A percentile compares a stretch with the other conserved stretches of the same genome.
Evolutionary conservation across 768 basidiomycete species (phyloP).

Genomic region (Pholiota conissans): DNA sequence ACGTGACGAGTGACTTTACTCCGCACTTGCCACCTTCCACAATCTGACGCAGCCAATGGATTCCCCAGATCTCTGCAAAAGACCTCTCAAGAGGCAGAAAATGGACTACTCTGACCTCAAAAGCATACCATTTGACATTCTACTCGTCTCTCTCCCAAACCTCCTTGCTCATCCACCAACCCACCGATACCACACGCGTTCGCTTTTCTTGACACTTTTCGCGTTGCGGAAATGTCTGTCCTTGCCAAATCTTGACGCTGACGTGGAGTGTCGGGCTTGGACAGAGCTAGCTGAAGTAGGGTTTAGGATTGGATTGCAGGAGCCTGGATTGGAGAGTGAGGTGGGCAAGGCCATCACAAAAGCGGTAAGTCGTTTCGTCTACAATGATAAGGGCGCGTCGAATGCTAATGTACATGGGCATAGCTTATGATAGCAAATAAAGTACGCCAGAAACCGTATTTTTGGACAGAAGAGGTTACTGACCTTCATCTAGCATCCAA

Average conservation of each 20-base stretch:
- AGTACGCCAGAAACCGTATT: constrained; percentile 31
- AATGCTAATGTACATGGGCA: constrained; percentile 1
- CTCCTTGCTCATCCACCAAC: constrained; percentile 66
- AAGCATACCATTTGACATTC: constrained; percentile 36
- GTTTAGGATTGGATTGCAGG: constrained; percentile 48
- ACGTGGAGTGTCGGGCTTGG: constrained; percentile 72
- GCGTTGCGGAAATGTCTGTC: constrained; percentile 59
- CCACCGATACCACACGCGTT: constrained; percentile 52
- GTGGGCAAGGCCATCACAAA: constrained; percentile 70
- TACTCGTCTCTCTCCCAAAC: constrained; percentile 63
- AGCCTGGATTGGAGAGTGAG: constrained; percentile 57
- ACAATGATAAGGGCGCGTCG: constrained; percentile 1
- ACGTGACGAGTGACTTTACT: no score
- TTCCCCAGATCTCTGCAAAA: not conserved
- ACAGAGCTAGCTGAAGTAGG: constrained; percentile 70
- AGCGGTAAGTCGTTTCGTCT: constrained; percentile 54
- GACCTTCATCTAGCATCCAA: constrained; percentile 50
- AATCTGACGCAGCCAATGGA: no score
- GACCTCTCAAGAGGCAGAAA: constrained; percentile 18
- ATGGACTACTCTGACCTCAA: constrained; percentile 5
- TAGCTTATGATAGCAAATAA: constrained; percentile 60
- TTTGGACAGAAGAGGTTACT: not conserved
- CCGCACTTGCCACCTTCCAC: no score
- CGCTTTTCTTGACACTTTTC: constrained; percentile 54
- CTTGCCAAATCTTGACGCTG: constrained; percentile 48